Conservation (phyloP, 2,329 filamentous ascomycete genomes). For the Parasarocladium wereldwijsianum region DNA sequence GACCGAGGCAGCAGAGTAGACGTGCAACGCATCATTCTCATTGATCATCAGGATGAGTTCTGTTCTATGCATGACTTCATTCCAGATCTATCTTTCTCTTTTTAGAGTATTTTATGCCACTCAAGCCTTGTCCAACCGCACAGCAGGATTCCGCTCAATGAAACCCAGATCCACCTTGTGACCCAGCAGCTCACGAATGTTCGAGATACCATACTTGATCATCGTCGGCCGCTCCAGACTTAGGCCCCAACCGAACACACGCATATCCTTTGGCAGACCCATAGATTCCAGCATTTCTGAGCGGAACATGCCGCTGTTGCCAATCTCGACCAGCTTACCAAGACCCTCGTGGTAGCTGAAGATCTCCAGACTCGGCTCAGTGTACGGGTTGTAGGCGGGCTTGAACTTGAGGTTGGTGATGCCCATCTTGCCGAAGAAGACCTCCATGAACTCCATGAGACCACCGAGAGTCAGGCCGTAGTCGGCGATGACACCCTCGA, state of each 20-base stretch:
- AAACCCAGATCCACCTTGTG: slow-evolving; percentile 93
- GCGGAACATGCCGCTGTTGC: slow-evolving; percentile 97
- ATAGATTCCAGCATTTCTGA: slow-evolving; percentile 94
- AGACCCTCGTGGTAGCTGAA: slow-evolving; percentile 89
- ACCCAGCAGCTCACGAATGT: slow-evolving; percentile 82
- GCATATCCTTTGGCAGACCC: slow-evolving; percentile 82
- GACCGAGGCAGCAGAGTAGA: too few species aligned
- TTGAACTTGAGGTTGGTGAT: slow-evolving; percentile 80
- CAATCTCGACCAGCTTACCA: slow-evolving; percentile 88
- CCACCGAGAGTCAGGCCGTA: slow-evolving; percentile 86
- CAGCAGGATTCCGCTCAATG: slow-evolving; percentile 81
- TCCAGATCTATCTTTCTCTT: slow-evolving; percentile 8
- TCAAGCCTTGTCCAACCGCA: slow-evolving; percentile 75
- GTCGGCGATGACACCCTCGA: slow-evolving; percentile 96
- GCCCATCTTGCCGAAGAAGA: slow-evolving; percentile 95
- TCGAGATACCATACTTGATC: slow-evolving; percentile 86
- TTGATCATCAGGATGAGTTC: slow-evolving; percentile 3
- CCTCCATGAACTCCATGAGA: slow-evolving; percentile 82
- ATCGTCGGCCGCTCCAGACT: slow-evolving; percentile 90
- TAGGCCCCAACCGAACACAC: slow-evolving; percentile 88
- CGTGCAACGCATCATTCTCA: slow-evolving; percentile 4
- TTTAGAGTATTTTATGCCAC: not conserved
- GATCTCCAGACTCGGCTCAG: slow-evolving; percentile 95
- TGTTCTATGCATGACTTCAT: slow-evolving; percentile 4
- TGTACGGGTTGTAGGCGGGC: slow-evolving; percentile 86